Conservation (phyloP, 148 eudicot genomes). For the Chenopodium suecicum region DNA sequence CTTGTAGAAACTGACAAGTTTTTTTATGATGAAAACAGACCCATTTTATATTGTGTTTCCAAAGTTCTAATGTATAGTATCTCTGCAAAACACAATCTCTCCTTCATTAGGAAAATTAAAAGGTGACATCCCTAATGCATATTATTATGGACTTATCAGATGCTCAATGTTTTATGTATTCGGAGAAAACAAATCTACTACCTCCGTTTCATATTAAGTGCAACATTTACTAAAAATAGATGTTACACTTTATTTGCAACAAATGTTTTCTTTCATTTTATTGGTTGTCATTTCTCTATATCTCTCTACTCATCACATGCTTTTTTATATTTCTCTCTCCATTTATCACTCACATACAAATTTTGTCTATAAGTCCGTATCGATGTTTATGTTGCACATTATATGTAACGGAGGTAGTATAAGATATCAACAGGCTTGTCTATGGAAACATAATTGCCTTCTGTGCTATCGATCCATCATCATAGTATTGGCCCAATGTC, state of each 20-base stretch:
- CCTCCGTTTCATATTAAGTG: too few relatives aligned
- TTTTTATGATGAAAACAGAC: not conserved
- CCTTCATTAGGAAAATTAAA: not conserved
- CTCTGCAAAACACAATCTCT: not conserved
- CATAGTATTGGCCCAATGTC: not conserved
- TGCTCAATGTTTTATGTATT: not conserved
- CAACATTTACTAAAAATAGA: too few relatives aligned
- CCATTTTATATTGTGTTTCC: not conserved
- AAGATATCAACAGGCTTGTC: not conserved
- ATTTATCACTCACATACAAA: too few relatives aligned
- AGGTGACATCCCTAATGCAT: not conserved
- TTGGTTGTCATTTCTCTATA: too few relatives aligned
- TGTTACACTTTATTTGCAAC: too few relatives aligned
- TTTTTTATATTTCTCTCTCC: too few relatives aligned
- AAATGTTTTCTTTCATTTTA: too few relatives aligned
- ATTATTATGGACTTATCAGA: not conserved
- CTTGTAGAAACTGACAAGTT: not conserved
- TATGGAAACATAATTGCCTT: not conserved
- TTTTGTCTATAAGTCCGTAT: too few relatives aligned
- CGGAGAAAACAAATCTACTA: not conserved
- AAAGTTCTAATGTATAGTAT: not conserved
- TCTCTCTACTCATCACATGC: too few relatives aligned
- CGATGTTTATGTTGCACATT: too few relatives aligned
- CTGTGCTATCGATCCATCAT: not conserved
- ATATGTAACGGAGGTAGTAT: too few relatives aligned